These are phyloP conservation scores for Cordyceps tenuipes DNA, from an alignment of 2,329 filamentous ascomycete genomes.

Conservation along the genomic window DNA sequence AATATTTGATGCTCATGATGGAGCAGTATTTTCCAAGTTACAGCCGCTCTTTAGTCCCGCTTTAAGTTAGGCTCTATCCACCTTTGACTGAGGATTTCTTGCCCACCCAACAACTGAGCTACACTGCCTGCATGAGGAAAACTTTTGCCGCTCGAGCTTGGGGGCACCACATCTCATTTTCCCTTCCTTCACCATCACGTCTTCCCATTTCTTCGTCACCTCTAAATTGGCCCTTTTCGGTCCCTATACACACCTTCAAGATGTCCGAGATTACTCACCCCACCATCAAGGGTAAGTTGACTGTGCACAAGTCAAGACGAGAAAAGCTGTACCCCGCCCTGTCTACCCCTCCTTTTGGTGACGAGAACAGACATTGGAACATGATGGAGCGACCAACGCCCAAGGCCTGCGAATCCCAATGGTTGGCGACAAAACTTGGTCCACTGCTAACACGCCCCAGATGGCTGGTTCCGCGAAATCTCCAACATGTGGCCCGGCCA, in stretches of 20 bases:
- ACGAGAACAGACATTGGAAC: background rate
- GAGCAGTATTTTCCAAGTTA: no score
- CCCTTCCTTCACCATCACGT: conserved; percentile 10
- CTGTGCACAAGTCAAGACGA: background rate
- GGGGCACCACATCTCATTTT: conserved; percentile 6
- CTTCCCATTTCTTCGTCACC: background rate
- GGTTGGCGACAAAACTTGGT: no score
- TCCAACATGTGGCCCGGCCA: conserved; percentile 98
- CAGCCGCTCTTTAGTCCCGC: no score
- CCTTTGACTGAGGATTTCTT: no score
- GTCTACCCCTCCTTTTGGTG: conserved; percentile 19
- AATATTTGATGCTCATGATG: no score
- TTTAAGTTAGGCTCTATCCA: no score
- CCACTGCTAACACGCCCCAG: conserved; percentile 36
- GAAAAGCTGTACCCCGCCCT: conserved; percentile 1
- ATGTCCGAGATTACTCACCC: conserved; percentile 49
- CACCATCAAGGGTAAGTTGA: conserved; percentile 48
- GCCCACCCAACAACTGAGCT: background rate
- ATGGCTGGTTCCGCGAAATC: conserved; percentile 99
- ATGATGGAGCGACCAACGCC: background rate
- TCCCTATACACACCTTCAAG: conserved; percentile 17
- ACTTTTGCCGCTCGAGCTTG: conserved; percentile 9
- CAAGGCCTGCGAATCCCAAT: no score
- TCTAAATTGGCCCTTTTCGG: conserved; percentile 1
- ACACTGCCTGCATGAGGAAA: conserved; percentile 9